phyloP scores from a whole-genome alignment of 2,329 filamentous ascomycete genomes.

The Microcyclospora tardicrescens region DNA sequence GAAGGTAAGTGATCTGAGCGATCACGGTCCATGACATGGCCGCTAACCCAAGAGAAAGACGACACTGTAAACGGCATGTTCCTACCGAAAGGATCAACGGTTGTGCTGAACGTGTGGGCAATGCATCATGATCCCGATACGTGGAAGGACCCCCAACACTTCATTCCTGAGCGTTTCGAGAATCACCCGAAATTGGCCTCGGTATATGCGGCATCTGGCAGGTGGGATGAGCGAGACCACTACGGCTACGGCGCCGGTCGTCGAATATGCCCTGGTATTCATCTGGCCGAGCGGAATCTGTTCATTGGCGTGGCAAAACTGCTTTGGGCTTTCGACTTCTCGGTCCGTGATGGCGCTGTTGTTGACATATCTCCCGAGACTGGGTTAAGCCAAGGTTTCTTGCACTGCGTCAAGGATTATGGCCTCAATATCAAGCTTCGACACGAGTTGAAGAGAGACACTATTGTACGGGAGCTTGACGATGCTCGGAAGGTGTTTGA shows the following conservation, averaged over 20 bases:
- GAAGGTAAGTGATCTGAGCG: neutral
- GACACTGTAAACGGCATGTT: constrained; percentile 20
- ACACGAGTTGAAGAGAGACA: too few species aligned
- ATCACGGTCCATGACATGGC: too few species aligned
- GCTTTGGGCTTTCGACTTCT: constrained; percentile 39
- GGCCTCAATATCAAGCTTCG: too few species aligned
- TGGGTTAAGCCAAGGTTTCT: too few species aligned
- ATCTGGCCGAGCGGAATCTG: constrained; percentile 38
- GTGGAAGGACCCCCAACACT: constrained; percentile 16
- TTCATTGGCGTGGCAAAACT: constrained; percentile 24
- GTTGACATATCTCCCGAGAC: too few species aligned
- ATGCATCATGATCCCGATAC: constrained; percentile 26
- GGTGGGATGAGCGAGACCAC: constrained; percentile 29
- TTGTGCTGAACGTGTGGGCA: constrained; percentile 27
- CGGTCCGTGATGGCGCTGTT: too few species aligned
- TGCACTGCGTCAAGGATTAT: too few species aligned
- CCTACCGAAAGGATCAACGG: constrained; percentile 24
- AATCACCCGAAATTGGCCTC: constrained; percentile 21
- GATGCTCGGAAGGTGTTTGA: too few species aligned
- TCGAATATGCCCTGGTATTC: constrained; percentile 38
- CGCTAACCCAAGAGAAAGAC: constrained; percentile 4
- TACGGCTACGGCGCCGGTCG: constrained; percentile 39
- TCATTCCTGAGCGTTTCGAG: constrained; percentile 26
- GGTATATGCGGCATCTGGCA: constrained; percentile 22
- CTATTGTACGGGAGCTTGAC: too few species aligned